These are phyloP conservation scores for Neoascochyta sp. DNA, from an alignment of 2,329 filamentous ascomycete genomes.

Conservation along the genomic window DNA sequence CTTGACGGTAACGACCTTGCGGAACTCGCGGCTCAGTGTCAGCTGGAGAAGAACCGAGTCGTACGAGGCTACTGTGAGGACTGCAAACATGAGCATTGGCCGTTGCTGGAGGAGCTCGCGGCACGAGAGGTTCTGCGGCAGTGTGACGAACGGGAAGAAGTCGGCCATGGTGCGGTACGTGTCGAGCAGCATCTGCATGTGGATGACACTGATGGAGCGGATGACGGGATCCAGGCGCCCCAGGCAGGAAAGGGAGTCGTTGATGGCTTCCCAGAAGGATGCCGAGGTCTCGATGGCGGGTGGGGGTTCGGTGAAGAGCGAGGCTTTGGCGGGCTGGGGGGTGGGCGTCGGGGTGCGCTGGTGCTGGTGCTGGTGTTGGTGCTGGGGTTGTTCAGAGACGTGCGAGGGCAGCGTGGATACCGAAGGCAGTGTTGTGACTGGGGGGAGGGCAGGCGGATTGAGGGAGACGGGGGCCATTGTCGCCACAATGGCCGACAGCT, in stretches of 20 bases:
- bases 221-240: conserved; percentile 33
- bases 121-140: conserved; percentile 27
- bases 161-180: conserved; percentile 31
- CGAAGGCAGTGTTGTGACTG: conserved; percentile 24
- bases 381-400: too few species aligned
- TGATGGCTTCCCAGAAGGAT: conserved; percentile 35
- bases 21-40: conserved; percentile 35
- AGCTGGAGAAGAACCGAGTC: conserved; percentile 29
- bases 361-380: conserved; percentile 14
- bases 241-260: conserved; percentile 28
- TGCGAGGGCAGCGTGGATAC: conserved; percentile 21
- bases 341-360: conserved; percentile 17
- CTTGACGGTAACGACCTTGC: conserved; percentile 33
- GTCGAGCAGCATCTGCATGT: conserved; percentile 35
- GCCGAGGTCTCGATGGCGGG: conserved; percentile 21
- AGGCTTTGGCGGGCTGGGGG: conserved; percentile 9
- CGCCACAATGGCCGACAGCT: conserved; percentile 31
- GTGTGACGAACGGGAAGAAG: conserved; percentile 34
- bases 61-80: conserved; percentile 32
- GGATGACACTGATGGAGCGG: conserved; percentile 32
- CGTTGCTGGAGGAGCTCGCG: conserved; percentile 29
- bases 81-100: conserved; percentile 34
- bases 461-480: conserved; percentile 22
- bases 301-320: conserved; percentile 14
- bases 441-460: conserved; percentile 15